Conservation (phyloP, 805 yeast genomes). For the Wickerhamiella sorbophila region DNA sequence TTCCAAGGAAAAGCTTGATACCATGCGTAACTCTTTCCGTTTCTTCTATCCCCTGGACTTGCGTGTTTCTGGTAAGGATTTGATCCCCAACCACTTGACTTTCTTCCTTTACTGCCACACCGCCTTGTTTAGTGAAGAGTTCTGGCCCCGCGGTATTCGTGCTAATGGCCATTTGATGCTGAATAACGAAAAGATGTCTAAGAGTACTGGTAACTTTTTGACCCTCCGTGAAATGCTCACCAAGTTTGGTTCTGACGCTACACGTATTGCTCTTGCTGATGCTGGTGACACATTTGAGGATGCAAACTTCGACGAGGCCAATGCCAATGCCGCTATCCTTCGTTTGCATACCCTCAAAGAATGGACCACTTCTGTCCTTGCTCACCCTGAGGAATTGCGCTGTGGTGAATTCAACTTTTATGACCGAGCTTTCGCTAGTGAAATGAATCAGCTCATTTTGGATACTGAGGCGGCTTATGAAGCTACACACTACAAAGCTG, state of each 20-base stretch:
- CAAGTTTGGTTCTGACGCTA: slow-evolving; percentile 94
- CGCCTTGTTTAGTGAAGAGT: slow-evolving; percentile 77
- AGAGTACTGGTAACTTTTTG: slow-evolving; percentile 93
- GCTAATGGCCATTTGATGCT: slow-evolving; percentile 90
- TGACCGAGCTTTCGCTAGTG: slow-evolving; percentile 84
- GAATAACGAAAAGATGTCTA: slow-evolving; percentile 96
- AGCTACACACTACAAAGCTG: slow-evolving; percentile 68
- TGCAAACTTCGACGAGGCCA: slow-evolving; percentile 93
- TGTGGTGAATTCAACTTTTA: slow-evolving; percentile 45
- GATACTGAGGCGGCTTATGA: slow-evolving; percentile 58
- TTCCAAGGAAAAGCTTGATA: slow-evolving; percentile 49
- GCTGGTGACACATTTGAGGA: slow-evolving; percentile 97
- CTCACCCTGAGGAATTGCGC: slow-evolving; percentile 39
- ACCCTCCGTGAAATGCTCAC: slow-evolving; percentile 71
- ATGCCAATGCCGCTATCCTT: slow-evolving; percentile 93
- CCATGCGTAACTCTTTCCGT: slow-evolving; percentile 84
- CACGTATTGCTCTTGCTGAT: slow-evolving; percentile 94
- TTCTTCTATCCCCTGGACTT: slow-evolving; percentile 92
- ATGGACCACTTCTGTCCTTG: slow-evolving; percentile 76
- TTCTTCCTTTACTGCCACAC: slow-evolving; percentile 88
- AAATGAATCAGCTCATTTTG: slow-evolving; percentile 71
- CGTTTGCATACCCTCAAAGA: slow-evolving; percentile 85
- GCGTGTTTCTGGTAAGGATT: slow-evolving; percentile 89
- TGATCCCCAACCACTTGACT: slow-evolving; percentile 93
- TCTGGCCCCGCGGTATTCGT: slow-evolving; percentile 92